Evolutionary conservation across 2,329 filamentous ascomycete genomes (phyloP).

Genomic region (Epichloe coenophiala): DNA sequence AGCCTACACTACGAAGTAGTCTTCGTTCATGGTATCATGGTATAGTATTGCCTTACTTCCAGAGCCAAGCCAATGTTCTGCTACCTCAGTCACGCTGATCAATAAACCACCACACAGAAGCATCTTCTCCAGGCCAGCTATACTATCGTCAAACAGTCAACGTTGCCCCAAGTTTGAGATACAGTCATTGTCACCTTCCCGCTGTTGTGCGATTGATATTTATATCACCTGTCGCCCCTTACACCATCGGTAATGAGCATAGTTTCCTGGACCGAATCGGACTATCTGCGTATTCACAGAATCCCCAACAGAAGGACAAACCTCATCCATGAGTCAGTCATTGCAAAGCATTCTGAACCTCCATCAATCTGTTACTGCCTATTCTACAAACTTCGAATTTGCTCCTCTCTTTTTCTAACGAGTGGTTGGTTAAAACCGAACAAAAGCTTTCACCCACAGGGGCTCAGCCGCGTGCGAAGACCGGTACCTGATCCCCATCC

Average conservation of each 20-base stretch:
- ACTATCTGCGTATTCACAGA: not conserved
- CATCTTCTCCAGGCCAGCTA: not conserved
- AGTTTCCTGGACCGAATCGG: not conserved
- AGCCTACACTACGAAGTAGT: not conserved
- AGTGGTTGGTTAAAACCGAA: not conserved
- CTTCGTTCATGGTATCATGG: not conserved
- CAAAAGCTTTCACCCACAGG: not conserved
- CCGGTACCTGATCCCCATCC: not conserved
- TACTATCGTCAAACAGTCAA: not conserved
- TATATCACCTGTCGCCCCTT: not conserved
- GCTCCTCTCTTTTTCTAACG: not conserved
- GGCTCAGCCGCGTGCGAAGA: not conserved
- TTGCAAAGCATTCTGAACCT: not conserved
- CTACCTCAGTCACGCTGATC: slow-evolving; percentile 2
- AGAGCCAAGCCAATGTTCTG: not conserved
- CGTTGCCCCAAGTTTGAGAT: not conserved
- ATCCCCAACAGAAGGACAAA: not conserved
- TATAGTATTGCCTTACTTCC: not conserved
- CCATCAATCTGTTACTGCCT: not conserved
- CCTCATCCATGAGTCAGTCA: not conserved
- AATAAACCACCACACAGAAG: not conserved
- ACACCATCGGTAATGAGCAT: not conserved
- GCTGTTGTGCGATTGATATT: not conserved
- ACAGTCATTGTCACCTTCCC: not conserved
- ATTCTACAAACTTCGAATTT: not conserved